Conservation (phyloP, 768 basidiomycete species). For the Amyloporia xantha region DNA sequence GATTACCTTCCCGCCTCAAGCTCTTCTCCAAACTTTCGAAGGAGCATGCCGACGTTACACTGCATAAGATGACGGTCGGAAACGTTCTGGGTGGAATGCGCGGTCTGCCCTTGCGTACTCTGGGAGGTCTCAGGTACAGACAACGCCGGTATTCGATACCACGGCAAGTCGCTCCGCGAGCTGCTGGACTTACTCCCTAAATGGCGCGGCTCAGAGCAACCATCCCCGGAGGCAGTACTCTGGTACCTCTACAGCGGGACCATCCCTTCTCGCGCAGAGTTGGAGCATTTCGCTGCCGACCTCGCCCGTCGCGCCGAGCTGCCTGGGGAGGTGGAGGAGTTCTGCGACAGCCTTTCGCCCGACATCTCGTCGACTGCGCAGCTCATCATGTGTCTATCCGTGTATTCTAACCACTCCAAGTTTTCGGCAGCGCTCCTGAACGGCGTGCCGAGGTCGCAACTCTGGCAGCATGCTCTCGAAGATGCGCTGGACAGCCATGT, state of each 20-base stretch:
- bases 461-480: constrained; percentile 3
- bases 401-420: neutral
- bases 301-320: constrained; percentile 1
- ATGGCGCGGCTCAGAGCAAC: constrained; percentile 2
- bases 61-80: constrained; percentile 3
- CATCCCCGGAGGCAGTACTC: constrained; percentile 2
- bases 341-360: constrained; percentile 3
- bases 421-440: neutral
- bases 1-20: constrained; percentile 1
- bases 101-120: constrained; percentile 6
- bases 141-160: neutral
- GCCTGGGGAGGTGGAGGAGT: neutral
- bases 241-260: constrained; percentile 5
- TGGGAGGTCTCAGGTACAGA: constrained; percentile 1
- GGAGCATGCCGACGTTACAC: neutral
- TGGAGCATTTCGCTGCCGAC: constrained; percentile 2
- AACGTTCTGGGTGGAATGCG: constrained; percentile 3
- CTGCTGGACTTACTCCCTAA: neutral
- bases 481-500: constrained; percentile 3
- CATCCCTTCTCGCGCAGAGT: neutral
- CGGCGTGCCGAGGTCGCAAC: neutral
- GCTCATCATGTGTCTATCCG: neutral
- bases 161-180: constrained; percentile 4
- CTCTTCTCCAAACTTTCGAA: neutral
- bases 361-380: neutral